Conservation (phyloP, 805 yeast genomes). For the Kodamaea hsintzibuensis region DNA sequence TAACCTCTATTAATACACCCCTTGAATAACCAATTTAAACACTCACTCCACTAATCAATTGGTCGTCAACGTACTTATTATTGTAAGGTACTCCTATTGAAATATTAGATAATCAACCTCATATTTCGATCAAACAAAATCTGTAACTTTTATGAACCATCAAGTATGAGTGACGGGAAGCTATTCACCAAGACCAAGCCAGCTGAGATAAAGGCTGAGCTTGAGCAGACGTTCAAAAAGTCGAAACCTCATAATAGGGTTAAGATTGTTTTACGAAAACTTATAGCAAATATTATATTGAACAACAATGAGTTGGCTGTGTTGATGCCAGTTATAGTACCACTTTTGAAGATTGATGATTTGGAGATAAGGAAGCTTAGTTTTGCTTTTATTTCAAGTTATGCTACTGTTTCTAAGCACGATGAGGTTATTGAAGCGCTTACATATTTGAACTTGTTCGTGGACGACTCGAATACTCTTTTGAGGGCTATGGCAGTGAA, state of each 20-base stretch:
- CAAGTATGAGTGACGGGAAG: constrained; percentile 38
- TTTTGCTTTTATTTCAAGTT: constrained; percentile 61
- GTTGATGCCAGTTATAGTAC: constrained; percentile 52
- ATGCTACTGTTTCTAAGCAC: constrained; percentile 56
- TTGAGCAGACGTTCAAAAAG: constrained; percentile 44
- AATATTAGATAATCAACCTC: background rate
- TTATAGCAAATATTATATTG: constrained; percentile 80
- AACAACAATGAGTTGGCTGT: constrained; percentile 75
- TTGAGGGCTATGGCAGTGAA: constrained; percentile 62
- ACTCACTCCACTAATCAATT: no score
- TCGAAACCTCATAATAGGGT: constrained; percentile 40
- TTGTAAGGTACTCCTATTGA: background rate
- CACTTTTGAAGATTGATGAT: constrained; percentile 15
- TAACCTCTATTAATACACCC: no score
- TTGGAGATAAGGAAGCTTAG: constrained; percentile 44
- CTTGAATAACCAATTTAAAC: no score
- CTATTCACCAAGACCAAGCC: constrained; percentile 40
- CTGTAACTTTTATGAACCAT: background rate
- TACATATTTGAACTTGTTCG: constrained; percentile 55
- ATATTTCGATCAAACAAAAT: background rate
- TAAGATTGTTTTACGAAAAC: constrained; percentile 55
- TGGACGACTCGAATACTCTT: constrained; percentile 46
- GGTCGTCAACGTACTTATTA: no score
- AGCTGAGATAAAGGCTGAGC: constrained; percentile 40
- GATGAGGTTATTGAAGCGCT: constrained; percentile 56